Evolutionary conservation across 345 rosid genomes (phyloP).

Genomic region (Rubroshorea leprosula): DNA sequence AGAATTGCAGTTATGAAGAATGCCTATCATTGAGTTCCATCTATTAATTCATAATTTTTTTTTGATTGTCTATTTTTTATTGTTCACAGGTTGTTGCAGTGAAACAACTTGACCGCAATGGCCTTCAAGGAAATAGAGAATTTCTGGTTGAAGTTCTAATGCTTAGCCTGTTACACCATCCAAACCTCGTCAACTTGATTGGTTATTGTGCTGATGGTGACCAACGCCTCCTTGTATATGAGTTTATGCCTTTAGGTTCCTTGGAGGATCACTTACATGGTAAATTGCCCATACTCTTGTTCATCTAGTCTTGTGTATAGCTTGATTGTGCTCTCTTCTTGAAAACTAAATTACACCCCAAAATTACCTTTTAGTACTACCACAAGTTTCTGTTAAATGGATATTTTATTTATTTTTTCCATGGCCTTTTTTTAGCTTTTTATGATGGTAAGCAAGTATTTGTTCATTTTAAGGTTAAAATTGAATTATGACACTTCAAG

Average conservation of each 20-base stretch:
- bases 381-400: neutral
- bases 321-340: neutral
- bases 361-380: neutral
- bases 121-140: slow-evolving; percentile 97
- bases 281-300: slow-evolving; percentile 20
- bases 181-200: slow-evolving; percentile 88
- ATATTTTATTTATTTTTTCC: neutral
- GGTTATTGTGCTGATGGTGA: slow-evolving; percentile 99
- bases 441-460: neutral
- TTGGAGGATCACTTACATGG: slow-evolving; percentile 98
- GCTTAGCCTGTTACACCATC: slow-evolving; percentile 94
- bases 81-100: slow-evolving; percentile 83
- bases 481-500: neutral
- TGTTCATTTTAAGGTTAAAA: neutral
- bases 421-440: neutral
- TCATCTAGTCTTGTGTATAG: neutral
- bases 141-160: slow-evolving; percentile 96
- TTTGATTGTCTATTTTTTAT: neutral
- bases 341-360: neutral
- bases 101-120: slow-evolving; percentile 88
- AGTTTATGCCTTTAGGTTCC: slow-evolving; percentile 92
- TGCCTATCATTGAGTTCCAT: neutral
- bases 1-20: neutral
- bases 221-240: slow-evolving; percentile 93
- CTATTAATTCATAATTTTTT: neutral